A percentile compares a stretch with the other conserved stretches of the same genome.
These are phyloP conservation scores for Cryptococcus amylolentus DNA, from an alignment of 1,284 basidiomycete species.

Conservation along the genomic window DNA sequence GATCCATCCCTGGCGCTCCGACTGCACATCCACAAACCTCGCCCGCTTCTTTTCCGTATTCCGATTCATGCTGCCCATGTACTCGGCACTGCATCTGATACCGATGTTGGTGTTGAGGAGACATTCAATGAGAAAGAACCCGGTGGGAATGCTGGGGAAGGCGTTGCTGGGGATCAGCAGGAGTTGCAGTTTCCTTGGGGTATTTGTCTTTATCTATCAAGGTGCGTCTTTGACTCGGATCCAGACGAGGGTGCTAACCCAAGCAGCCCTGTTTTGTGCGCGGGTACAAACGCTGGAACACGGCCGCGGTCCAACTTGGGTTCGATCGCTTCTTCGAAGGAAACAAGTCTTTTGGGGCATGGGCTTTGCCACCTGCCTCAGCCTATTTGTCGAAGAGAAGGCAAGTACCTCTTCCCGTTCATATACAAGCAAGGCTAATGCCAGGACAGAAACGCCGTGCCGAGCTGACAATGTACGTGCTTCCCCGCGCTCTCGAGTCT, in stretches of 20 bases:
- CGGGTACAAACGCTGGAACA: constrained; percentile 53
- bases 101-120: constrained; percentile 74
- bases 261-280: constrained; percentile 60
- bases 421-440: not conserved
- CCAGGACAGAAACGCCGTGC: constrained; percentile 44
- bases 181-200: constrained; percentile 83
- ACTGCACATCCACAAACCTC: constrained; percentile 64
- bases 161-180: constrained; percentile 71
- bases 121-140: constrained; percentile 54
- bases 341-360: constrained; percentile 71
- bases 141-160: constrained; percentile 61
- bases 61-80: constrained; percentile 70
- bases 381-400: constrained; percentile 83
- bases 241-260: not conserved
- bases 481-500: constrained; percentile 87
- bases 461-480: constrained; percentile 77
- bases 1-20: constrained; percentile 76
- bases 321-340: constrained; percentile 60
- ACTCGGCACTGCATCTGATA: constrained; percentile 85
- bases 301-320: constrained; percentile 52
- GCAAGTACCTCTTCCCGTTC: constrained; percentile 16
- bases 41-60: constrained; percentile 77
- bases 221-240: constrained; percentile 52
- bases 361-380: constrained; percentile 71
- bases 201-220: constrained; percentile 83